These are phyloP conservation scores for Stramenopiles sp. DNA, from an alignment of 352 stramenopile genomes.

Conservation along the genomic window DNA sequence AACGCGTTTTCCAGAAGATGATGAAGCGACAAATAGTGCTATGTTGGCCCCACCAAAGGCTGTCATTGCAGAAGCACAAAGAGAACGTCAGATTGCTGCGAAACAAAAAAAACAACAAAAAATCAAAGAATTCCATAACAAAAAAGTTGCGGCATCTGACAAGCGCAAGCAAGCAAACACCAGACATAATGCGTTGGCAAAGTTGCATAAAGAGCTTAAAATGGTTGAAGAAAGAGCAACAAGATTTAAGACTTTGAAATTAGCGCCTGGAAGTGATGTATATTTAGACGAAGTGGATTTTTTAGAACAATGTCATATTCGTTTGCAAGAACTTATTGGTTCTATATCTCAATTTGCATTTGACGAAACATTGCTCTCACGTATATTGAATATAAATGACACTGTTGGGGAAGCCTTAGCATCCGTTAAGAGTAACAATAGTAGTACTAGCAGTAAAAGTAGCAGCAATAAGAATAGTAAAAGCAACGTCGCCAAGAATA, in stretches of 20 bases:
- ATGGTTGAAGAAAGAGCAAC: neutral
- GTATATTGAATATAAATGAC: neutral
- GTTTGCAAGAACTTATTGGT: neutral
- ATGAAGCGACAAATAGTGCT: neutral
- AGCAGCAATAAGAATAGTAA: neutral
- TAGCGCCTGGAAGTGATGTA: neutral
- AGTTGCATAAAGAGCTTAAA: neutral
- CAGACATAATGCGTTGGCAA: neutral
- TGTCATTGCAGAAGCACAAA: neutral
- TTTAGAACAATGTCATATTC: neutral
- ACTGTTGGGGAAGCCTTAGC: neutral
- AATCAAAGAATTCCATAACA: too few relatives aligned
- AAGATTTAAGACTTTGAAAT: neutral
- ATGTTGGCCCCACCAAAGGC: neutral
- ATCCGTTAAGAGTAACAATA: neutral
- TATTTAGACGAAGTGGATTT: constrained; percentile 6
- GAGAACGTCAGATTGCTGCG: neutral
- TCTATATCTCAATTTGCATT: neutral
- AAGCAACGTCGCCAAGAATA: neutral
- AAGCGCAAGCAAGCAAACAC: neutral
- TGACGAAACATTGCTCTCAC: neutral
- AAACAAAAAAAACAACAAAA: neutral
- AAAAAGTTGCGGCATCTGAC: neutral
- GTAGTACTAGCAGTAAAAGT: neutral
- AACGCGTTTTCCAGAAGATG: neutral